These are phyloP conservation scores for Oenanthe sinensis DNA, from an alignment of 129 eudicot species.

Conservation along the genomic window DNA sequence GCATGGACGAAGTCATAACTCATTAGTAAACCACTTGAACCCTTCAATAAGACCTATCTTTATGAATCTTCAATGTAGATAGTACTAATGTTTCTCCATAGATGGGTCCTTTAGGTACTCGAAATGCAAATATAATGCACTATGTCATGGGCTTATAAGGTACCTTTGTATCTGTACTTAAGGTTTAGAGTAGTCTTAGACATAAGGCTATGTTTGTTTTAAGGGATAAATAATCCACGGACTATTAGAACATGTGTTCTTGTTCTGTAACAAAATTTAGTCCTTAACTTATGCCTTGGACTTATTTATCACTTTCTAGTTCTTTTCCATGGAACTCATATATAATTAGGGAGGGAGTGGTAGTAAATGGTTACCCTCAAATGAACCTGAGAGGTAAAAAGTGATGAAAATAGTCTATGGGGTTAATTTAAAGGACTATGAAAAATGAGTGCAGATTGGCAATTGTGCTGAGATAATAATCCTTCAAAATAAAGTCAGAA, in stretches of 20 bases:
- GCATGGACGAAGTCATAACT: background rate
- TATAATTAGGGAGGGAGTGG: background rate
- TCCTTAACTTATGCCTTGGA: background rate
- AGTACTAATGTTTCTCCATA: background rate
- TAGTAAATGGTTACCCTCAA: background rate
- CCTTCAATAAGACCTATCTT: background rate
- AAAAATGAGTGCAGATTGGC: background rate
- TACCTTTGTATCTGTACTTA: background rate
- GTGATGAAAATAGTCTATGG: background rate
- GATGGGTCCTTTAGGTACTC: background rate
- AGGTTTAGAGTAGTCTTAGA: background rate
- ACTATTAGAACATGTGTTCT: background rate
- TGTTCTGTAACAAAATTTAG: background rate
- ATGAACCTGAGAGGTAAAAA: background rate
- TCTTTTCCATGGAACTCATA: background rate
- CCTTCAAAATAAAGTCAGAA: no score
- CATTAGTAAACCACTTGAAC: no score
- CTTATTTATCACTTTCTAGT: background rate
- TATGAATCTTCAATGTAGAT: background rate
- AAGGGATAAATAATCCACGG: background rate
- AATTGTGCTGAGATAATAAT: no score
- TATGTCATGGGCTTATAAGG: background rate
- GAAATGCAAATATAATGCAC: background rate
- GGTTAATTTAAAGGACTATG: background rate
- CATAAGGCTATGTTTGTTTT: background rate